These are phyloP conservation scores for Nigrospora osmanthi DNA, from an alignment of 2,329 filamentous ascomycete genomes.

Conservation along the genomic window DNA sequence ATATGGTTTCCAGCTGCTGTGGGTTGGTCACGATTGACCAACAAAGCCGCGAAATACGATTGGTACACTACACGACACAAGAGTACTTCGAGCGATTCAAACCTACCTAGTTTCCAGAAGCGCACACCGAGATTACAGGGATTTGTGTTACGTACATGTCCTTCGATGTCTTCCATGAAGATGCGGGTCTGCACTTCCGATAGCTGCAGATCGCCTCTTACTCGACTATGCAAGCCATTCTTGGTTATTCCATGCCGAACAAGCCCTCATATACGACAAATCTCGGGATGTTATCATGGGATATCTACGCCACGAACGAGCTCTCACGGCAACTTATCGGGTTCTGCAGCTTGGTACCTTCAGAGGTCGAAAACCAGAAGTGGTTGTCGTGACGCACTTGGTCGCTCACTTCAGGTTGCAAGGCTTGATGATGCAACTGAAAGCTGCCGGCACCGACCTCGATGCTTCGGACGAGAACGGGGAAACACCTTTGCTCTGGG, in stretches of 20 bases:
- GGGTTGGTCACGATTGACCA: slow-evolving; percentile 33
- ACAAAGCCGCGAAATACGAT: slow-evolving; percentile 21
- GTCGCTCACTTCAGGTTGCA: not conserved
- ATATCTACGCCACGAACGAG: not conserved
- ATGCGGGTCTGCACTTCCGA: too few species aligned
- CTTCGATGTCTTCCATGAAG: too few species aligned
- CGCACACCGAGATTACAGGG: slow-evolving; percentile 16
- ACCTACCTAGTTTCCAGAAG: slow-evolving; percentile 20
- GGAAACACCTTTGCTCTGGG: not conserved
- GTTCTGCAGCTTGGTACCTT: not conserved
- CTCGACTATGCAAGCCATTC: slow-evolving; percentile 2
- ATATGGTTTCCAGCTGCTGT: slow-evolving; percentile 28
- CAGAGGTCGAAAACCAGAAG: not conserved
- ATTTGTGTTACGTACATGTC: slow-evolving; percentile 24
- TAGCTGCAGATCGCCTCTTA: not conserved
- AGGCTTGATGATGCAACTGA: not conserved
- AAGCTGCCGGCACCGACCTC: not conserved
- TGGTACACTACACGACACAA: slow-evolving; percentile 38
- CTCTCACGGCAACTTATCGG: not conserved
- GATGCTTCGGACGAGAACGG: not conserved
- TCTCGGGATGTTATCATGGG: not conserved
- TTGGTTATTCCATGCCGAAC: slow-evolving; percentile 1
- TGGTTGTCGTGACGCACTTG: not conserved
- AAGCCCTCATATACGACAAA: not conserved
- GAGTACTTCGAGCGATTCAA: slow-evolving; percentile 29